Evolutionary conservation across 2,329 filamentous ascomycete genomes (phyloP).

Genomic region (Immersiporthe knoxdaviesiana): DNA sequence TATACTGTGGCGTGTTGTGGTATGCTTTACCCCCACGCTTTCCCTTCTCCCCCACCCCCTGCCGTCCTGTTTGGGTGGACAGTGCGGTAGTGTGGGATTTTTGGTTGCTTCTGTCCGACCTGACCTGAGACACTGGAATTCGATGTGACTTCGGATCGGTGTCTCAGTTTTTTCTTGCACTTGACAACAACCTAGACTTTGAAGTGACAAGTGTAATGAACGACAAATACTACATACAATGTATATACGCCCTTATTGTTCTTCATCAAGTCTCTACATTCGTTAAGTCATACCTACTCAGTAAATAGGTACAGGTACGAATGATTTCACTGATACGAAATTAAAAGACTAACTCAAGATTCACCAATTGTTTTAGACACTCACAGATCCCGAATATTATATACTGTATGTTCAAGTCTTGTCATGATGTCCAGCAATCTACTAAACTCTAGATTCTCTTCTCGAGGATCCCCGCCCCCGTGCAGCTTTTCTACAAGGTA

Average conservation of each 20-base stretch:
- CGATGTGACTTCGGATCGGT: not conserved
- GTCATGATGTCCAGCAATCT: not conserved
- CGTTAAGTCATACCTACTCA: no score
- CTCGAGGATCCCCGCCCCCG: not conserved
- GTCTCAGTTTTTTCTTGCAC: not conserved
- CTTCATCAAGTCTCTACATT: not conserved
- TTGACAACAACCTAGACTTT: not conserved
- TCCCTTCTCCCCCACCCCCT: no score
- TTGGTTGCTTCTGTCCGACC: not conserved
- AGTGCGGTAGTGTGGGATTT: not conserved
- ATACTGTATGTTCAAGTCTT: not conserved
- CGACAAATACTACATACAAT: not conserved
- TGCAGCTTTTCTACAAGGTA: not conserved
- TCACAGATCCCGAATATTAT: not conserved
- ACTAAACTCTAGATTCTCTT: not conserved
- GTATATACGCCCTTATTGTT: not conserved
- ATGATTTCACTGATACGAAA: not conserved
- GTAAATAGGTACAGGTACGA: not conserved
- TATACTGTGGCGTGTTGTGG: not conserved
- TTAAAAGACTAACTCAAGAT: not conserved
- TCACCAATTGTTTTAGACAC: not conserved
- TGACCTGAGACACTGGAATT: not conserved
- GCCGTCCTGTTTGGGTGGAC: not conserved
- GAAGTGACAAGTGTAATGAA: not conserved
- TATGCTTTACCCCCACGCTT: conserved; percentile 4